These are phyloP conservation scores for Aplosporella prunicola DNA, from an alignment of 2,329 filamentous ascomycete genomes.

Conservation along the genomic window DNA sequence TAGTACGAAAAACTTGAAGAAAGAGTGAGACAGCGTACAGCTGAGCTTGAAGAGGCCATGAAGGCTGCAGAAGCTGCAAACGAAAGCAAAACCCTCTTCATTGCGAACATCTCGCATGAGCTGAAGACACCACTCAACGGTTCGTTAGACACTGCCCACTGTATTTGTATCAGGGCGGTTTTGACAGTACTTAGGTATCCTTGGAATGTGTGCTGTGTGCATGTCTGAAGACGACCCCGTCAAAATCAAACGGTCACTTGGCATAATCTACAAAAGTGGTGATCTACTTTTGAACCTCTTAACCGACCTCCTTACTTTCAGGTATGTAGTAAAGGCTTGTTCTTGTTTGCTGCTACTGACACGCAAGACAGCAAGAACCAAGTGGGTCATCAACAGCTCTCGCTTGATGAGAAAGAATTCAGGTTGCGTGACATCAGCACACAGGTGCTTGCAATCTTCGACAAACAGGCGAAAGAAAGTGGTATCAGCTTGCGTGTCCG, in stretches of 20 bases:
- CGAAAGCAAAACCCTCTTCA: conserved; percentile 94
- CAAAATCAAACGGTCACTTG: conserved; percentile 71
- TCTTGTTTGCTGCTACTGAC: not conserved
- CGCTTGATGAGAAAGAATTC: conserved; percentile 77
- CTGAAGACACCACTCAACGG: conserved; percentile 91
- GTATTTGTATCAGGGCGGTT: too few relatives aligned
- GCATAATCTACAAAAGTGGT: conserved; percentile 80
- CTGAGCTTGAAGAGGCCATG: conserved; percentile 79
- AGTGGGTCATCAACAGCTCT: conserved; percentile 67
- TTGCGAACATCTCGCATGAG: conserved; percentile 83
- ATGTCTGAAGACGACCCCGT: conserved; percentile 80
- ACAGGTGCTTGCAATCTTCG: conserved; percentile 78
- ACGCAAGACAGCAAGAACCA: conserved; percentile 67
- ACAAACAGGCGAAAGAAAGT: conserved; percentile 77
- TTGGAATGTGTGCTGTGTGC: conserved; percentile 87
- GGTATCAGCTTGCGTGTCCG: conserved; percentile 63
- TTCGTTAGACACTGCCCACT: too few relatives aligned
- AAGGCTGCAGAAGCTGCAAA: conserved; percentile 91
- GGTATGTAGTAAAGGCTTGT: conserved; percentile 14
- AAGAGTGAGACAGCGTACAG: conserved; percentile 72
- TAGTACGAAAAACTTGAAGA: conserved; percentile 75
- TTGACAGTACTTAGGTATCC: too few relatives aligned
- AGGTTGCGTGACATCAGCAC: conserved; percentile 72
- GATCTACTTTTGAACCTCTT: conserved; percentile 78
- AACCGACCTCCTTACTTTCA: conserved; percentile 80